These are phyloP conservation scores for Theileria sp. DNA, from an alignment of 169 alveolate genomes.

Conservation along the genomic window DNA sequence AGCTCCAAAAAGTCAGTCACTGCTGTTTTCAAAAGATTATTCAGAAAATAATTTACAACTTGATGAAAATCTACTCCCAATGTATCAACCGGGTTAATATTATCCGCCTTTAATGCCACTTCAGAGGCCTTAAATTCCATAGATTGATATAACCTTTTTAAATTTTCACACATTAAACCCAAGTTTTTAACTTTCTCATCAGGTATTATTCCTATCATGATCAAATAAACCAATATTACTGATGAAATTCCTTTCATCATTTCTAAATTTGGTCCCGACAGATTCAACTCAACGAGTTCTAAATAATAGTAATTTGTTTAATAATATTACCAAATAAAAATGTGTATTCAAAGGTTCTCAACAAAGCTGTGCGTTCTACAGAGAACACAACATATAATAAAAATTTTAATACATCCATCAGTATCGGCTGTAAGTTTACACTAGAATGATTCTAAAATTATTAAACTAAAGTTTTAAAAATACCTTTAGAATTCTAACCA, in stretches of 20 bases:
- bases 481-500: neutral
- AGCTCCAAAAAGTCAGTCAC: slow-evolving; percentile 1
- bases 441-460: neutral
- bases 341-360: neutral
- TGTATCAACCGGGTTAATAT: slow-evolving; percentile 7
- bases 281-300: neutral
- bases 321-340: neutral
- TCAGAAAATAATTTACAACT: neutral
- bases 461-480: too few species aligned
- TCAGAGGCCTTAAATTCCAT: slow-evolving; percentile 17
- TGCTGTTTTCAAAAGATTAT: neutral
- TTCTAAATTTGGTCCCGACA: neutral
- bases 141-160: slow-evolving; percentile 1
- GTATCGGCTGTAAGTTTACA: neutral
- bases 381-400: neutral
- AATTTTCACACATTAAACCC: neutral
- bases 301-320: neutral
- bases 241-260: slow-evolving; percentile 9
- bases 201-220: neutral
- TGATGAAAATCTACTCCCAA: slow-evolving; percentile 1
- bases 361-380: neutral
- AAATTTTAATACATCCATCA: neutral
- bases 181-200: neutral
- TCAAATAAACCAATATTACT: slow-evolving; percentile 6
- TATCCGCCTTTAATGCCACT: slow-evolving; percentile 6